Base-by-base conservation (phyloP, 192 early-diverging fungal genomes). In the Allomyces javanicus region DNA sequence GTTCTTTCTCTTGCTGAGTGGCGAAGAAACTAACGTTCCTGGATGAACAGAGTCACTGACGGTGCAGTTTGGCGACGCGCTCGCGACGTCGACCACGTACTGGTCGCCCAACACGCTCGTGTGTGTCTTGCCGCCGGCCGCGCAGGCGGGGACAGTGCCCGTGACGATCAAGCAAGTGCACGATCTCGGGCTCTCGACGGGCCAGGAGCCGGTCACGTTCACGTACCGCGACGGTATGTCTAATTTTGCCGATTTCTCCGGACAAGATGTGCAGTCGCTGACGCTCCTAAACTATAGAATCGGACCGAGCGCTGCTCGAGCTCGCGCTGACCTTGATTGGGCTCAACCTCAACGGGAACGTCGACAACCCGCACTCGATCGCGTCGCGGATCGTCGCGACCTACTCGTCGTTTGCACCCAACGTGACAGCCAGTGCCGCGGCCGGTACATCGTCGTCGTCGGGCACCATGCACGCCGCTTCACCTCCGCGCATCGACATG, bases 241-340 rank as follows among this genome's bases (percentile, higher is more conserved):
- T 40, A 3, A 9, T 40, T 40, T 40, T 40, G 3, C 70, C 5
- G 33, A 70, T 0, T 62, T 72, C 44, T n/a, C 69, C 3, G 74
- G 73, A 44, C 72, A 72, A 0, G 70, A 71, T 55, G 74, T 74
- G 62, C 74, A 74, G 5, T 68, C 69, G 33, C 10, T 44, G 74
- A 27, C 83, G 83, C 64, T 73, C 73, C 7, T 84, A 81, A 27
- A 70, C 78, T 33, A 78, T 83, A 66, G 85, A 94, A 69, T 80
- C 88, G 24, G 94, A 97, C 72, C 82, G 87, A 55, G 87, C 89
- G n/a, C 72, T 97, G 66, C 83, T 93, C 73, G 92, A 94, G 68
- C 79, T 97, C 24, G 87, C 91, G 4, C 75, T 97, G 63, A 90
- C 92, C 63, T 85, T 93, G 0, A 83, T 93, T 0, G 94, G 94